Evolutionary conservation across 2,329 filamentous ascomycete species (phyloP), one percentile per base, ranked within the genome.

Genomic region (Xylariaceae sp.): DNA sequence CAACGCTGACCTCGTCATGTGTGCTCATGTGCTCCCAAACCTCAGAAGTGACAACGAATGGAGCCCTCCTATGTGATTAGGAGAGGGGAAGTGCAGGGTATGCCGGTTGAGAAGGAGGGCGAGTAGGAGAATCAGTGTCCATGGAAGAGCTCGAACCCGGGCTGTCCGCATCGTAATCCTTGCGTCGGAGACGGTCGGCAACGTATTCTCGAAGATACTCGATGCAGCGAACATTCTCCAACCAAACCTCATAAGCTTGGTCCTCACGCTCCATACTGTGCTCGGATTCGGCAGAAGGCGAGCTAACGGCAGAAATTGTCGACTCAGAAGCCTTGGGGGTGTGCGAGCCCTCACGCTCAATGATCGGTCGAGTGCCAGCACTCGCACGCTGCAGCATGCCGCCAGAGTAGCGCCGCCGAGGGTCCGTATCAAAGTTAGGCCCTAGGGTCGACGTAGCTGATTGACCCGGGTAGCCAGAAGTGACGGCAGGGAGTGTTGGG

Each of bases 391-490:
- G 86, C 35, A 88, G 80, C 77, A 88, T 82, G 42, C 85, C 84
- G 33, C 85, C 84, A 27, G 84, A 84, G 72, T 84, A 87, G 55
- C 85, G 82, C 44, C 85, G 83, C 42, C 84, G 82, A 67, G 83
- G 82, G 60, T 84, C 83, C 57, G 74, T 76, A 53, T 86, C 83
- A 59, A 87, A 88, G 65, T 75, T 85, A 11, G 85, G 81, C 1
- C 87, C 89, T 13, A 93, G 81, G 18, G 87, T 88, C 11, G 89
- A 85, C 2, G 88, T 86, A 30, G 86, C 83, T 3, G 84, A 82
- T 59, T 88, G 86, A 24, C 85, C 80, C 1, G 82, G 80, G 66
- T 88, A 90, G 69, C 87, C 87, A 37, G 86, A 81, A 53, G 82
- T 85, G 45, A 89, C 86, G 39, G 88, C 82, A 37, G 81, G 89